Evolutionary conservation across 2,329 filamentous ascomycete species (phyloP), one percentile per base, ranked within the genome.

Genomic region (Diaporthe batatas): DNA sequence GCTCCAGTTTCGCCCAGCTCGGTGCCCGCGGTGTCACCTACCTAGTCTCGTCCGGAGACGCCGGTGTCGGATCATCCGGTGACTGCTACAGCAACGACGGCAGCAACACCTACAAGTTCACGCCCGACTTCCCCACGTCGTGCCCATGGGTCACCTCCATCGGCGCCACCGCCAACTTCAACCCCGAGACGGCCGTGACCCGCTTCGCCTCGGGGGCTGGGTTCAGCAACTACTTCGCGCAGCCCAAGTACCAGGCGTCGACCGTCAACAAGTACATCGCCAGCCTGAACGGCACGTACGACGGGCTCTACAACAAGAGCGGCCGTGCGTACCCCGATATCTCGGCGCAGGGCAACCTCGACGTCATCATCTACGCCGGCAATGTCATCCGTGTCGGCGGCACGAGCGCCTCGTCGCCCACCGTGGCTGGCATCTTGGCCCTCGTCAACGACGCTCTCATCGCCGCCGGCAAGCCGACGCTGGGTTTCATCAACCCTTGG

Each of bases 111-210:
- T 54, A 86, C 16, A 84, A 87, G 25, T 90, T 91, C 78, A 83
- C 90, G 44, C 86, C 91, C 0, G 86, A 85, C 7, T 94, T 93
- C 81, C 92, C 92, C 0, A 88, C 87, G 0, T 87, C 88, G 0
- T 94, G 92, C 77, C 92, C 91, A 0, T 94, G 89, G 79, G 88
- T 93, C 10, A 94, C 92, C 0, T 83, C 87, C 2, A 88, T 94
- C 1, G 92, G 92, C 6, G 91, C 88, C 1, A 91, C 90, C 0
- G 82, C 84, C 62, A 65, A 65, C 62, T 65, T 65, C 62, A 51
- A 44, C 44, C 62, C 62, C 44, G 78, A 79, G 75, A 70, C 75
- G 1, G 77, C 78, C 6, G 77, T 77, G 3, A 74, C 76, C n/a
- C 57, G 72, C n/a, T 79, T 79, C 49, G 72, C 78, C 11, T 80